A percentile compares a stretch with the other conserved stretches of the same genome.
phyloP scores from a whole-genome alignment of 768 basidiomycete species.

The Mycena epipterygia region DNA sequence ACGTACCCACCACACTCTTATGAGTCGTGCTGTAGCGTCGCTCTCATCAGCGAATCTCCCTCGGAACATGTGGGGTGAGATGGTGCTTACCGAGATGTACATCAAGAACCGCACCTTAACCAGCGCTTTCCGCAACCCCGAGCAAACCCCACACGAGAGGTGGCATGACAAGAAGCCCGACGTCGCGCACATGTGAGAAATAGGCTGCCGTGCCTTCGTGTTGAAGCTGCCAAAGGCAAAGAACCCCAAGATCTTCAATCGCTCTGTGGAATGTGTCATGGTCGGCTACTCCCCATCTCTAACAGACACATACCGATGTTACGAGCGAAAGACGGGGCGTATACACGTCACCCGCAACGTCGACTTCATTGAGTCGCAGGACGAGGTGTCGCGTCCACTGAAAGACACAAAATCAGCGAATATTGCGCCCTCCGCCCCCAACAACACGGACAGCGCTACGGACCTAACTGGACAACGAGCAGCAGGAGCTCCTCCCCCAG shows the following conservation, averaged over 20 bases:
- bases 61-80: constrained; percentile 10
- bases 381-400: constrained; percentile 6
- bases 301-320: background rate
- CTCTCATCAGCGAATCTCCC: constrained; percentile 8
- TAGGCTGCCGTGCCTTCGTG: constrained; percentile 5
- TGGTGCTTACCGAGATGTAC: constrained; percentile 31
- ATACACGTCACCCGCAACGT: background rate
- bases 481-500: too few species aligned
- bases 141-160: too few species aligned
- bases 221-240: background rate
- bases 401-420: background rate
- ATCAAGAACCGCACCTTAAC: constrained; percentile 31
- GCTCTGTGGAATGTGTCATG: constrained; percentile 15
- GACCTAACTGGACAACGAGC: too few species aligned
- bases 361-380: background rate
- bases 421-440: background rate
- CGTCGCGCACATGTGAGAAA: background rate
- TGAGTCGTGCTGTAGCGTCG: background rate
- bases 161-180: too few species aligned
- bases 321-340: too few species aligned
- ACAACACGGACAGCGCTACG: too few species aligned
- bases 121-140: background rate
- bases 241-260: constrained; percentile 9
- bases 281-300: constrained; percentile 3
- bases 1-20: background rate